phyloP scores from a whole-genome alignment of 169 alveolate species.

The Plasmodium reichenowi region DNA sequence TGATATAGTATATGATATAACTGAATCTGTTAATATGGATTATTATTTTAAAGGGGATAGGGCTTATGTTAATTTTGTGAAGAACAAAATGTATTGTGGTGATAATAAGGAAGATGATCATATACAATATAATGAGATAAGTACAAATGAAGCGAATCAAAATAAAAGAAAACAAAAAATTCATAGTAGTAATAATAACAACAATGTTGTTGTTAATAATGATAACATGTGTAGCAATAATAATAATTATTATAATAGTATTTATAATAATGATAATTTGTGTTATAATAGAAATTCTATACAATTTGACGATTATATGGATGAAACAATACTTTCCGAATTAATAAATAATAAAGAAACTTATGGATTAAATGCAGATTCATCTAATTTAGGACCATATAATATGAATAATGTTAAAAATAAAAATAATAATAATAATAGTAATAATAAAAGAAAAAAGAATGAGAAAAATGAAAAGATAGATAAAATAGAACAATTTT shows the following conservation, averaged over 20 bases:
- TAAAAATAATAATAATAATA: slow-evolving; percentile 32
- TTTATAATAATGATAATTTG: background rate
- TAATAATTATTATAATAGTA: background rate
- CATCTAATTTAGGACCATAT: background rate
- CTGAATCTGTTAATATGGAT: slow-evolving; percentile 31
- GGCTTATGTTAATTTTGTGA: slow-evolving; percentile 31
- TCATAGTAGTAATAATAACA: background rate
- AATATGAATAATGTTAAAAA: slow-evolving; percentile 20
- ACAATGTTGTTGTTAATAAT: background rate
- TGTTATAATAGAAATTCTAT: background rate
- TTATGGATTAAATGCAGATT: background rate
- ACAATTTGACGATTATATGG: background rate
- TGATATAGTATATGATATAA: slow-evolving; percentile 45
- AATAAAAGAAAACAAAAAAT: background rate
- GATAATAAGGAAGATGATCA: slow-evolving; percentile 21
- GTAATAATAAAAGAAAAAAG: background rate
- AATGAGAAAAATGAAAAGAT: slow-evolving; percentile 48
- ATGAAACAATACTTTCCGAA: background rate
- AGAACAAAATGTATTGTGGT: slow-evolving; percentile 2
- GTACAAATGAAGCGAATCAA: background rate
- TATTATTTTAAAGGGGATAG: slow-evolving; percentile 24
- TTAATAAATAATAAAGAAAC: background rate
- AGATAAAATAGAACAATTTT: slow-evolving; percentile 58
- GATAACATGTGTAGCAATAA: background rate
- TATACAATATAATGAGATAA: slow-evolving; percentile 4